phyloP scores from a whole-genome alignment of 805 yeast species.

The Candida tallmaniae region DNA sequence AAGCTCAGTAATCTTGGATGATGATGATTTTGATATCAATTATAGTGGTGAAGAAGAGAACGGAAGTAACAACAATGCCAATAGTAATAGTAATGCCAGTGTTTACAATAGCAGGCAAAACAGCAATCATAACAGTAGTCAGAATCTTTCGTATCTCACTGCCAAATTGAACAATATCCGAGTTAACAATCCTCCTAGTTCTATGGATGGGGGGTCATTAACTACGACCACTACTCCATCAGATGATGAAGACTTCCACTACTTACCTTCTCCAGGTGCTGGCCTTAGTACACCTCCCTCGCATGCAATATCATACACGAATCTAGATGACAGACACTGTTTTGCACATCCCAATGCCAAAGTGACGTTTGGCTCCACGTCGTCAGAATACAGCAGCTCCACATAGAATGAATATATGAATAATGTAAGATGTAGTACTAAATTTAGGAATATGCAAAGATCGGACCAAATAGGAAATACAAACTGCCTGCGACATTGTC shows the following conservation, averaged over 20 bases:
- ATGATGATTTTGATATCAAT: conserved; percentile 33
- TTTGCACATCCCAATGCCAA: conserved; percentile 43
- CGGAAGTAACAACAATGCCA: neutral
- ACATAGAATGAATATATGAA: too few species aligned
- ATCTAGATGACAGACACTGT: conserved; percentile 34
- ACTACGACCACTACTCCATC: conserved; percentile 12
- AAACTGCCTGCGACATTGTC: too few species aligned
- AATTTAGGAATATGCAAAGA: too few species aligned
- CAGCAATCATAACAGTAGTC: neutral
- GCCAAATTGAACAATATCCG: neutral
- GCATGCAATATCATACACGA: conserved; percentile 13
- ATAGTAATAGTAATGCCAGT: neutral
- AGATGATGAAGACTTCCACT: conserved; percentile 23
- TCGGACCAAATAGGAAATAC: too few species aligned
- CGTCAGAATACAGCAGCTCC: conserved; percentile 1
- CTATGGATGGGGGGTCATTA: neutral
- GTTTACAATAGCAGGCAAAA: neutral
- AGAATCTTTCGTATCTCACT: neutral
- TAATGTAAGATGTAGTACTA: too few species aligned
- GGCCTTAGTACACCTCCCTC: conserved; percentile 30
- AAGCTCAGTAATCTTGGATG: conserved; percentile 18
- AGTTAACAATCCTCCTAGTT: neutral
- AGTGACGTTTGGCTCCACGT: conserved; percentile 16
- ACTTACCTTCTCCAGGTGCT: conserved; percentile 24
- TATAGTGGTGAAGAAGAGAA: conserved; percentile 23